Evolutionary conservation across 441 rosid species (phyloP), one percentile per base, ranked within the genome.

Genomic region (Brassica hybrid): DNA sequence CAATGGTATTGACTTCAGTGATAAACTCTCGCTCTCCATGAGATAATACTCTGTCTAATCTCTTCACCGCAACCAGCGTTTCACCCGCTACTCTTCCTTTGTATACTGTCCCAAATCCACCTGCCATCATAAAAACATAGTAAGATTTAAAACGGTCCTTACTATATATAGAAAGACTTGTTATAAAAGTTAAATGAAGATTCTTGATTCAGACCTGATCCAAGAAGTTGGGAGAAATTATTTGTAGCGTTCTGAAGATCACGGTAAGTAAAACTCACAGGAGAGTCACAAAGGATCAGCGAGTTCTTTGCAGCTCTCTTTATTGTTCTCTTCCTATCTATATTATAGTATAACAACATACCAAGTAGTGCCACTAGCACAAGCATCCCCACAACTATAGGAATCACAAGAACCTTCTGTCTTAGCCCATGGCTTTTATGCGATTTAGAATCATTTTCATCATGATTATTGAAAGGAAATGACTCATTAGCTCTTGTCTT

Each of bases 1-100:
- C 96, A 64, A 94, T 92, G 32, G 97, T 91, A 74, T 92, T 94
- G 25, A 94, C 98, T 87, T 94, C 98, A n/a, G 97, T 87, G 58
- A 87, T 81, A 56, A 94, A 94, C 77, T 92, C 98, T 82, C 81
- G 89, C 80, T 94, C 91, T 2, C 98, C 98, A 27, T 94, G 97
- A 14, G 97, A 94, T 72, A 90, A 85, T 67, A 87, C 84, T 76
- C 84, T 88, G 74, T 94, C 96, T 34, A 94, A 82, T 81, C 92
- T 91, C 87, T 94, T 94, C 17, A 91, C 98, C 0, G 97, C 97
- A 17, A 94, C 84, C 41, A 88, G 61, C 5, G 80, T 80, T 50
- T 76, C 83, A 70, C 62, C 96, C 5, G 75, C 84, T 6, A 94
- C 85, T 68, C 77, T 85, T 83, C 97, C 97, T 82, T 91, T 92